Evolutionary conservation across 768 basidiomycete genomes (phyloP).

Genomic region (Erythrobasidium yunnanense): DNA sequence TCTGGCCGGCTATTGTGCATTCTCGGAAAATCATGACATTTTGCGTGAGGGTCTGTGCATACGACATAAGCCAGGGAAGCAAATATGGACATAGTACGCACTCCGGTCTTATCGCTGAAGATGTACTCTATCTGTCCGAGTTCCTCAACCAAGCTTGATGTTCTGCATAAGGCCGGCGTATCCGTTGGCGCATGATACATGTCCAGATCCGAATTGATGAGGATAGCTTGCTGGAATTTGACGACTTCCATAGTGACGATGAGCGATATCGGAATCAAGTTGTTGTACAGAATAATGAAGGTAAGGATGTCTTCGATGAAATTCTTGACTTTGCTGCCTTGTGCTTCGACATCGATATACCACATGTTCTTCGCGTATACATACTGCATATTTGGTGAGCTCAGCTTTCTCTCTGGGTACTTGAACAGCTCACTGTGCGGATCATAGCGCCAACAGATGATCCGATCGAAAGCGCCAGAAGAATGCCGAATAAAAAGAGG

Average conservation of each 20-base stretch:
- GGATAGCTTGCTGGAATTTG: constrained; percentile 91
- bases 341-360: constrained; percentile 61
- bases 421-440: constrained; percentile 50
- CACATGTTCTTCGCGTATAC: constrained; percentile 76
- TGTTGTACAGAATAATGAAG: constrained; percentile 97
- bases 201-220: constrained; percentile 83
- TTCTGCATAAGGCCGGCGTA: constrained; percentile 93
- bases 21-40: constrained; percentile 98
- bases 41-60: constrained; percentile 60
- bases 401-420: background rate
- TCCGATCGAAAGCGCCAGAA: constrained; percentile 75
- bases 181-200: constrained; percentile 96
- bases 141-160: constrained; percentile 94
- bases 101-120: constrained; percentile 84
- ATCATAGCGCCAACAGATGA: constrained; percentile 88
- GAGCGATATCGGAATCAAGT: constrained; percentile 95
- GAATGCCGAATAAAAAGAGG: constrained; percentile 78
- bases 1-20: constrained; percentile 75
- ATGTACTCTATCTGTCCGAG: constrained; percentile 96
- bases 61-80: background rate
- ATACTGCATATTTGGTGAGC: constrained; percentile 49
- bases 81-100: background rate
- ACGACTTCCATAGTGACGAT: constrained; percentile 99
- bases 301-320: constrained; percentile 96
- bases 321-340: constrained; percentile 48